Evolutionary conservation across 768 basidiomycete genomes (phyloP).

Genomic region (Gautieria morchelliformis): DNA sequence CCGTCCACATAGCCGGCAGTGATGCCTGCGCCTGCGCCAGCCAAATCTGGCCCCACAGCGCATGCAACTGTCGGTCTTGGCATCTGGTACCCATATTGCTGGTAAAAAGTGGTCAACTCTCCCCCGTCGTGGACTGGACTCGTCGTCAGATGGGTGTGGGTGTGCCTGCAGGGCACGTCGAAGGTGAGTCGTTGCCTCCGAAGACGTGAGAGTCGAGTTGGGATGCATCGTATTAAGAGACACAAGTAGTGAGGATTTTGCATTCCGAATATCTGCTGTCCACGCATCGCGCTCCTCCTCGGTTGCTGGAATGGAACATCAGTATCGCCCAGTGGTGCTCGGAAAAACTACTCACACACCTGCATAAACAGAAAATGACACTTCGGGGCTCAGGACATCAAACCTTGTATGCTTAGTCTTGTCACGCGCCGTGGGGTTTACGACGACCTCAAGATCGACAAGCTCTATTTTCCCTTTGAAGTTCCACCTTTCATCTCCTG

Average conservation of each 20-base stretch:
- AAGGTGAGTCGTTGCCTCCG: conserved; percentile 64
- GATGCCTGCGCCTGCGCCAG: conserved; percentile 72
- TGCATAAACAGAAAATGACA: conserved; percentile 67
- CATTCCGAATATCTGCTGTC: conserved; percentile 55
- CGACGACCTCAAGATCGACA: conserved; percentile 68
- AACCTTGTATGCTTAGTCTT: conserved; percentile 46
- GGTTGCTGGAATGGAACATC: conserved; percentile 27
- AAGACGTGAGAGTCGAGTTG: conserved; percentile 74
- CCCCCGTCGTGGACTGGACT: conserved; percentile 27
- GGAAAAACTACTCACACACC: conserved; percentile 26
- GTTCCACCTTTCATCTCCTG: conserved; percentile 56
- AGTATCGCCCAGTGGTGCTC: neutral
- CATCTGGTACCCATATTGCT: conserved; percentile 88
- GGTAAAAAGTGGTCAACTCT: conserved; percentile 80
- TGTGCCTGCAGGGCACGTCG: conserved; percentile 65
- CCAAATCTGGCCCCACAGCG: conserved; percentile 69
- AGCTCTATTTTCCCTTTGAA: conserved; percentile 63
- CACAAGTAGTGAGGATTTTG: conserved; percentile 62
- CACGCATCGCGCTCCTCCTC: conserved; percentile 55
- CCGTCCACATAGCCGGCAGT: conserved; percentile 77
- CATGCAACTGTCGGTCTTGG: conserved; percentile 78
- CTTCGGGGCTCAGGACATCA: conserved; percentile 69
- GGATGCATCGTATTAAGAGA: conserved; percentile 64
- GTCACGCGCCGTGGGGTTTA: conserved; percentile 33
- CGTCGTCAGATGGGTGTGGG: conserved; percentile 49